phyloP scores from a whole-genome alignment of 164 flowering plant species.

The Vitis riparia region DNA sequence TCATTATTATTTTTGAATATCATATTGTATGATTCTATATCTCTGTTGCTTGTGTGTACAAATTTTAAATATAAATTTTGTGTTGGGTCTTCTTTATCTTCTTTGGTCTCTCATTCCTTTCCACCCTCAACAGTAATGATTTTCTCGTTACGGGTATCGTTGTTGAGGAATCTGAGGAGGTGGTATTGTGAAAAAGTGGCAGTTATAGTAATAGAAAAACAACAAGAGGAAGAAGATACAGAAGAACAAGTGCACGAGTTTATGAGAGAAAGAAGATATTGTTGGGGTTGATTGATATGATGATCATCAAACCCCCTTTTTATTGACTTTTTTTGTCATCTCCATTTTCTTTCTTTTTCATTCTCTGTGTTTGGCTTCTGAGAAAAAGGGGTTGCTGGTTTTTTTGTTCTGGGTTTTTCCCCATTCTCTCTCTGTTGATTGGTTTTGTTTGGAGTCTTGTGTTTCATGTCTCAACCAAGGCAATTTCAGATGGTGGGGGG shows the following conservation, averaged over 20 bases:
- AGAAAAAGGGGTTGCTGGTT: background rate
- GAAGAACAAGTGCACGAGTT: conserved; percentile 24
- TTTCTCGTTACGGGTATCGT: conserved; percentile 53
- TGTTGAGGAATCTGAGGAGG: conserved; percentile 49
- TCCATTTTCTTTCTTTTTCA: conserved; percentile 1
- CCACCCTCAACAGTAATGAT: conserved; percentile 39
- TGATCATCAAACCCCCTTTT: conserved; percentile 8
- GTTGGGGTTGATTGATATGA: conserved; percentile 22
- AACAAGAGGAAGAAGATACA: conserved; percentile 11
- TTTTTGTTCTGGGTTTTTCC: conserved; percentile 5
- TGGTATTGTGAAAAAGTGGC: conserved; percentile 30
- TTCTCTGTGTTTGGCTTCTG: conserved; percentile 5
- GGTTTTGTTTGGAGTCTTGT: conserved; percentile 1
- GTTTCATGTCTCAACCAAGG: conserved; percentile 53
- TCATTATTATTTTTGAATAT: background rate
- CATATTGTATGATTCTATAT: background rate
- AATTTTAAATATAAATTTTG: background rate
- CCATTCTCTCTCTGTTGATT: background rate
- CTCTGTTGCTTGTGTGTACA: background rate
- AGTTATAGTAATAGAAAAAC: conserved; percentile 9
- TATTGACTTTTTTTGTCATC: conserved; percentile 13
- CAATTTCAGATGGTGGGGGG: conserved; percentile 54
- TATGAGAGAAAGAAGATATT: conserved; percentile 1
- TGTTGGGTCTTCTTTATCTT: conserved; percentile 4
- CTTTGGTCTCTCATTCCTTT: conserved; percentile 11